phyloP scores from a whole-genome alignment of 371 early-diverging fungal species.

The Saksenaea oblongispora region DNA sequence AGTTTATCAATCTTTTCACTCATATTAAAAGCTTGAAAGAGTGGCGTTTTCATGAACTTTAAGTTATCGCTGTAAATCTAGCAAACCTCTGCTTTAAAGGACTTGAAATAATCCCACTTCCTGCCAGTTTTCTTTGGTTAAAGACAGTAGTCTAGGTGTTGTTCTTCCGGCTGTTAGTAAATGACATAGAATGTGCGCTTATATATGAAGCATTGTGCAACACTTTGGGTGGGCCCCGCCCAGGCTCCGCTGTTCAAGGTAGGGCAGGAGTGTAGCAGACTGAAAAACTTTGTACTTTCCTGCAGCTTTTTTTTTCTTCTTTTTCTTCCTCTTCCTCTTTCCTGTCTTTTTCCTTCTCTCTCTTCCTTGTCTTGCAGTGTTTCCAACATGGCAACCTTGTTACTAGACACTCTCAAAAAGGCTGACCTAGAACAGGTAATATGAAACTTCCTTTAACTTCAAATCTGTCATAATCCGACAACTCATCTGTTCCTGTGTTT shows the following conservation, averaged over 20 bases:
- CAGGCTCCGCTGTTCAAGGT: neutral
- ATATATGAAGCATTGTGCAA: neutral
- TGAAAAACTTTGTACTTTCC: constrained; percentile 8
- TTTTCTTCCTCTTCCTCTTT: neutral
- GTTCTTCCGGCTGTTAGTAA: neutral
- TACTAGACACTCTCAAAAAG: constrained; percentile 25
- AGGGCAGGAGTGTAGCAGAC: constrained; percentile 2
- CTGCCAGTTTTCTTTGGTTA: too few species aligned
- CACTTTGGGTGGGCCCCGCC: constrained; percentile 4
- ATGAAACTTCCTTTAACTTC: neutral
- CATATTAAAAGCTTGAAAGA: neutral
- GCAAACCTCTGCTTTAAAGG: neutral
- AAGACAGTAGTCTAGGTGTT: too few species aligned
- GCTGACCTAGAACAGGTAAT: constrained; percentile 23
- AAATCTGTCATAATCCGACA: constrained; percentile 9
- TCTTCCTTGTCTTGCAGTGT: neutral
- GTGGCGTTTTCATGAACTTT: neutral
- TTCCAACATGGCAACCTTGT: constrained; percentile 6
- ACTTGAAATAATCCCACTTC: too few species aligned
- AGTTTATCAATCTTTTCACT: neutral
- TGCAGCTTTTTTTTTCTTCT: constrained; percentile 6
- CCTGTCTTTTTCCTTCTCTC: neutral
- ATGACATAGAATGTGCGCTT: neutral
- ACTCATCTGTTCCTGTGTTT: neutral
- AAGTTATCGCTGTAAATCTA: neutral